phyloP scores from a whole-genome alignment of 352 stramenopile genomes.

The Pythium rhizo-oryzae region DNA sequence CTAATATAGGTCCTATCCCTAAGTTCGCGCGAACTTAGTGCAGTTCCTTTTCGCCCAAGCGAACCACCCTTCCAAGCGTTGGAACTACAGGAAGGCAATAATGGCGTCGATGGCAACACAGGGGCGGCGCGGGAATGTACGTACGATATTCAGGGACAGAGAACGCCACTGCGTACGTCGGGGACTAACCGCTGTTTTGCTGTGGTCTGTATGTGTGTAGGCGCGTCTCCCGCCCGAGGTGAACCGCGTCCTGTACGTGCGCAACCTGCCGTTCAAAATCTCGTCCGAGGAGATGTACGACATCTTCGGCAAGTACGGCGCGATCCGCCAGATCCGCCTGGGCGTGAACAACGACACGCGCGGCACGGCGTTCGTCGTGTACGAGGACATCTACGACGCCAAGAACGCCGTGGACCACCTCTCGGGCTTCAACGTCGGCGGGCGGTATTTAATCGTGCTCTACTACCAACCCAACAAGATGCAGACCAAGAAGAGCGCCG shows the following conservation, averaged over 20 bases:
- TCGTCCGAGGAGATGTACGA: constrained; percentile 99
- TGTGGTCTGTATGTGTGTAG: constrained; percentile 31
- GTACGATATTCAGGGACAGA: constrained; percentile 2
- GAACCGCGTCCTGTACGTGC: constrained; percentile 97
- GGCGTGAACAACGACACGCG: constrained; percentile 96
- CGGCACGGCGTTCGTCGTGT: constrained; percentile 98
- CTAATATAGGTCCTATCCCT: neutral
- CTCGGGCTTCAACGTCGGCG: constrained; percentile 99
- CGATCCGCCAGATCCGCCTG: constrained; percentile 97
- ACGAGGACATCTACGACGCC: constrained; percentile 99
- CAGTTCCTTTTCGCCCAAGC: neutral
- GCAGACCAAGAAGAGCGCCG: constrained; percentile 50
- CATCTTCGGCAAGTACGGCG: constrained; percentile 99
- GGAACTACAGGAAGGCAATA: constrained; percentile 2
- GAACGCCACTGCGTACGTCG: neutral
- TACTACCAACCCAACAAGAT: constrained; percentile 97
- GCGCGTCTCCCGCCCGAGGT: constrained; percentile 96
- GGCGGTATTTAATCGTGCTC: constrained; percentile 98
- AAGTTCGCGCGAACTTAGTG: constrained; percentile 2
- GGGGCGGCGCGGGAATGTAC: constrained; percentile 66
- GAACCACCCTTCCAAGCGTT: constrained; percentile 9
- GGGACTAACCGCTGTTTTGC: neutral
- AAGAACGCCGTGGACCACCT: constrained; percentile 99
- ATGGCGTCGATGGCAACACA: constrained; percentile 59
- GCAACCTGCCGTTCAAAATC: constrained; percentile 99